Conservation (phyloP, 148 eudicot species). For the Dianthus caryophyllus region DNA sequence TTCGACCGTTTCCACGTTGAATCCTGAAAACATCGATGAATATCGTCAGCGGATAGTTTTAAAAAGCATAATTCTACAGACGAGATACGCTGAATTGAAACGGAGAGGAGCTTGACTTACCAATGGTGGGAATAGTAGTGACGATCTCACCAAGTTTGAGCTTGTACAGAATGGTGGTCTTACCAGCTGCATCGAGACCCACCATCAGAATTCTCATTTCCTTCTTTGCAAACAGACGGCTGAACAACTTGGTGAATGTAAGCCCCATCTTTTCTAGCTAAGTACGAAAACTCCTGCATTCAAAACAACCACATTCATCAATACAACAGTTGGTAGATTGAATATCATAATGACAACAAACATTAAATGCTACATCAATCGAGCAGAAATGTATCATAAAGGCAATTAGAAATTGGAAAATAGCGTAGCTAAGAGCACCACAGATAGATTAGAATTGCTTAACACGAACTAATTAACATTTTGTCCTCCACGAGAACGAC, state of each 20-base stretch:
- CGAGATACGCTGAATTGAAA: too few relatives aligned
- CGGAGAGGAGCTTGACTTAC: slow-evolving; percentile 32
- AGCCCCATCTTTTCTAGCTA: slow-evolving; percentile 42
- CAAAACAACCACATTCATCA: neutral
- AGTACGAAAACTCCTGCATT: slow-evolving; percentile 5
- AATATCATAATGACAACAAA: neutral
- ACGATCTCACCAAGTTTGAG: slow-evolving; percentile 76
- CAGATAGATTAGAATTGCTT: neutral
- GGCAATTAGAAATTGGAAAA: neutral
- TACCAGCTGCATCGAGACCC: slow-evolving; percentile 77
- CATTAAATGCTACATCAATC: neutral
- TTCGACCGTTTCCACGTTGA: slow-evolving; percentile 63
- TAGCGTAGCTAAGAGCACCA: neutral
- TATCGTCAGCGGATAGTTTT: slow-evolving; percentile 10
- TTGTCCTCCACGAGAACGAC: neutral
- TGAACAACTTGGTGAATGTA: slow-evolving; percentile 63
- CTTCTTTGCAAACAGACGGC: slow-evolving; percentile 68
- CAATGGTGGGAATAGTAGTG: slow-evolving; percentile 67
- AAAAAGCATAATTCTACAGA: neutral
- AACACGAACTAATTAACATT: neutral
- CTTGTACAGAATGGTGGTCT: slow-evolving; percentile 67
- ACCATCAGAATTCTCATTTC: slow-evolving; percentile 73
- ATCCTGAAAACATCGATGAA: slow-evolving; percentile 33
- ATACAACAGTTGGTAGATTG: neutral
- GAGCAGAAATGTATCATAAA: neutral